These are phyloP conservation scores for Silene vulgaris DNA, from an alignment of 179 eudicot species.

Conservation along the genomic window DNA sequence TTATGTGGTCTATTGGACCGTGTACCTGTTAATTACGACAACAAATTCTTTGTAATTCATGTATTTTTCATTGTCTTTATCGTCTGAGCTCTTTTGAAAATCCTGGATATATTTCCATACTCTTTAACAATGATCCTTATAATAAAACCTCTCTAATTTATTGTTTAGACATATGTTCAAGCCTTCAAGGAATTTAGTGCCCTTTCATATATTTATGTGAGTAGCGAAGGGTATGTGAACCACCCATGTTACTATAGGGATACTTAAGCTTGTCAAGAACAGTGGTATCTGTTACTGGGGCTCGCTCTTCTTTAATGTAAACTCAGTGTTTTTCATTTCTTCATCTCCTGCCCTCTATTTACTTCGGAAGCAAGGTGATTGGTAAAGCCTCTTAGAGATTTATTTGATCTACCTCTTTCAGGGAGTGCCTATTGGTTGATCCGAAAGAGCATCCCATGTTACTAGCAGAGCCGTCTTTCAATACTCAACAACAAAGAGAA, in stretches of 20 bases:
- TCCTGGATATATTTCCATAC: background rate
- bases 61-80: background rate
- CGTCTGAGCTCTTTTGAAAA: background rate
- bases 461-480: constrained; percentile 86
- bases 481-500: constrained; percentile 86
- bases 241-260: background rate
- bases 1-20: no score
- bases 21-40: background rate
- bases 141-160: constrained; percentile 2
- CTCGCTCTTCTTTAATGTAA: background rate
- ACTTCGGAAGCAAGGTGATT: background rate
- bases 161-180: background rate
- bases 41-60: background rate
- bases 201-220: no score
- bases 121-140: background rate
- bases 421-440: constrained; percentile 89
- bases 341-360: background rate
- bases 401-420: constrained; percentile 27
- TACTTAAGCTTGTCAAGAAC: background rate
- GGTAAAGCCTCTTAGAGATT: constrained; percentile 9
- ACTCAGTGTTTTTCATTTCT: background rate
- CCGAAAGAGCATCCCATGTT: constrained; percentile 97
- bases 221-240: background rate
- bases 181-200: background rate
- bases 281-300: background rate